phyloP scores from a whole-genome alignment of 208 protist species.

The Leishmania tarentolae region DNA sequence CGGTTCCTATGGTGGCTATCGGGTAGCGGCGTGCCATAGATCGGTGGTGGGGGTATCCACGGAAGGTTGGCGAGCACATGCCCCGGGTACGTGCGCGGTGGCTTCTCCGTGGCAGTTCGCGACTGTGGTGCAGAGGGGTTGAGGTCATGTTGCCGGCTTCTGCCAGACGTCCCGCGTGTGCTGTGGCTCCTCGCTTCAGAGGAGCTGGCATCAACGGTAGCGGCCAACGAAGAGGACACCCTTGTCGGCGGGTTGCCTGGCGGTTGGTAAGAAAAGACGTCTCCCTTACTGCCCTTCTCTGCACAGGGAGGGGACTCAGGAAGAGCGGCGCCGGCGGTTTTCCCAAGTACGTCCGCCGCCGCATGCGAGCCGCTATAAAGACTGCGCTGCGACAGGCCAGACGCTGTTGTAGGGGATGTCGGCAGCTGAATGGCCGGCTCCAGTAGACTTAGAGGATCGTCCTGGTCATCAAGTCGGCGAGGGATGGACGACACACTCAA shows the following conservation, averaged over 20 bases:
- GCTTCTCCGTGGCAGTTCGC: background rate
- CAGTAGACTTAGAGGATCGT: background rate
- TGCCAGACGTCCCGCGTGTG: background rate
- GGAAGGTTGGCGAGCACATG: conserved; percentile 12
- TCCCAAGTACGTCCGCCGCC: background rate
- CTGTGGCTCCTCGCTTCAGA: background rate
- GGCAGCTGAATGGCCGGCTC: background rate
- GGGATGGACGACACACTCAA: conserved; percentile 2
- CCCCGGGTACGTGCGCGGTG: background rate
- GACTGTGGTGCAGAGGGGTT: background rate
- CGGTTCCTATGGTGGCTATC: conserved; percentile 4
- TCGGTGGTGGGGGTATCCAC: conserved; percentile 41
- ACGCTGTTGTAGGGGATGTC: background rate
- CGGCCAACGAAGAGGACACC: background rate
- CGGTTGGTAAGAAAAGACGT: too few species aligned
- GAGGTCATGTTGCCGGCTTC: background rate
- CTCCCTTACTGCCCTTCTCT: background rate
- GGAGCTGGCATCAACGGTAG: background rate
- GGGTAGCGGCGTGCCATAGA: conserved; percentile 15
- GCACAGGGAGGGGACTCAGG: background rate
- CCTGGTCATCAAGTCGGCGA: background rate
- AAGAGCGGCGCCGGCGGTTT: background rate
- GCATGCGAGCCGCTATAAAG: background rate
- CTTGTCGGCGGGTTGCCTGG: background rate
- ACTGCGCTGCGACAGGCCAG: background rate